phyloP scores from a whole-genome alignment of 164 flowering plant species.

The Protea cynaroides region DNA sequence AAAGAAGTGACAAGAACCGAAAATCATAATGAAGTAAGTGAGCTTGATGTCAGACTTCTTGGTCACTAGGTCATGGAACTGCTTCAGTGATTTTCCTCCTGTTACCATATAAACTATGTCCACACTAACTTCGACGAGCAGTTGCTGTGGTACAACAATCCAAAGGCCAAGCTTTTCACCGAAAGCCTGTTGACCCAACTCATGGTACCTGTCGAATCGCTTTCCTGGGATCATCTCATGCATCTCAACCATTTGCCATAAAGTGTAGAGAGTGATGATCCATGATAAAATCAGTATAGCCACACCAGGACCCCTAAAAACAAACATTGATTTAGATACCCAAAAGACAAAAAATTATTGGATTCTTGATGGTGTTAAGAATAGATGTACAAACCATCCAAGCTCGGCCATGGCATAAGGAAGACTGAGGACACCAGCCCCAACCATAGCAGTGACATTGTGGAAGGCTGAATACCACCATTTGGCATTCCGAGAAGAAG shows the following conservation, averaged over 20 bases:
- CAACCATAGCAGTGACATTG: no score
- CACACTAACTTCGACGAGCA: conserved; percentile 48
- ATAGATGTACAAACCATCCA: no score
- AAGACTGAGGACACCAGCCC: no score
- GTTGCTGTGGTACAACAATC: conserved; percentile 55
- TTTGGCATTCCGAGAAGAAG: no score
- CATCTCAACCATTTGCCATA: conserved; percentile 64
- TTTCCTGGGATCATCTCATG: conserved; percentile 63
- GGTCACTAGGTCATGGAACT: conserved; percentile 40
- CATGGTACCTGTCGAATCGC: conserved; percentile 57
- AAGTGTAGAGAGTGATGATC: conserved; percentile 52
- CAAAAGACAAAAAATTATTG: no score
- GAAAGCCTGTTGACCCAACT: conserved; percentile 56
- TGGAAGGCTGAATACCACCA: no score
- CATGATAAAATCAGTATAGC: conserved; percentile 37
- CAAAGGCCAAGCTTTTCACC: conserved; percentile 53
- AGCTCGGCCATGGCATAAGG: no score
- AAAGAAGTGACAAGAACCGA: conserved; percentile 45
- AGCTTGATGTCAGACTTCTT: conserved; percentile 29
- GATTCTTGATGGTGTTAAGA: no score
- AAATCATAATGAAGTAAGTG: conserved; percentile 60
- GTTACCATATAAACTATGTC: conserved; percentile 67
- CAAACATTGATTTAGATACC: no score
- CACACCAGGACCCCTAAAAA: conserved; percentile 40
- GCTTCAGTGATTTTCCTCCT: conserved; percentile 56